Conservation (phyloP, 106 monocot genomes). For the Acorus calamus region DNA sequence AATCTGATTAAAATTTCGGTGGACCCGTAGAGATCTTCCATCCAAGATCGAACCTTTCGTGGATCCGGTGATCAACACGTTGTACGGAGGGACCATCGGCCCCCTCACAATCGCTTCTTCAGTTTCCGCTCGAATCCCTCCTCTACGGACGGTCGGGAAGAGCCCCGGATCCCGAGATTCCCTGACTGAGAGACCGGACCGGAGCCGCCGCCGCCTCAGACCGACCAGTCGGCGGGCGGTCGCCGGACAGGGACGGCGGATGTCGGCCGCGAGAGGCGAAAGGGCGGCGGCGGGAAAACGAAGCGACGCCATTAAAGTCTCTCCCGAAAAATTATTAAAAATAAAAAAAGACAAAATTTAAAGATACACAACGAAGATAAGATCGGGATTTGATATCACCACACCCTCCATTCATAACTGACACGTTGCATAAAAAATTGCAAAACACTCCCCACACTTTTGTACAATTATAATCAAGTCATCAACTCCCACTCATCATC, state of each 20-base stretch:
- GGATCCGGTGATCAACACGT: conserved; percentile 64
- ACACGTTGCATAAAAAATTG: no score
- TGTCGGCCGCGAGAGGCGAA: neutral
- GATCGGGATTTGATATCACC: no score
- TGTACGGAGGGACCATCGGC: conserved; percentile 52
- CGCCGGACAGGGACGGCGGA: neutral
- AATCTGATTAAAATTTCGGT: no score
- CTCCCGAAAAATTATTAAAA: no score
- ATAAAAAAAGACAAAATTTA: no score
- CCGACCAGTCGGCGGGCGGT: neutral
- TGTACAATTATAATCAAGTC: no score
- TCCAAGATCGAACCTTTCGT: conserved; percentile 34
- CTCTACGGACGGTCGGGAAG: conserved; percentile 2
- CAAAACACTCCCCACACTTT: no score
- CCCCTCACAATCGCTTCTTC: conserved; percentile 6
- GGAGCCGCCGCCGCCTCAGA: neutral
- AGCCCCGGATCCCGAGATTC: no score
- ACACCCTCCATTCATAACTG: no score
- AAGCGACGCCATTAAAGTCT: conserved; percentile 20
- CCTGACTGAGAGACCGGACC: neutral
- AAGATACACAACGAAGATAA: no score
- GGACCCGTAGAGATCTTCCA: no score
- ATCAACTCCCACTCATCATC: no score
- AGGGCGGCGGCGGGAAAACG: conserved; percentile 6
- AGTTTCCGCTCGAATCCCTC: conserved; percentile 17